Evolutionary conservation across 2,329 filamentous ascomycete species (phyloP), one percentile per base, ranked within the genome.

Genomic region (Colletotrichum tamarilloi): DNA sequence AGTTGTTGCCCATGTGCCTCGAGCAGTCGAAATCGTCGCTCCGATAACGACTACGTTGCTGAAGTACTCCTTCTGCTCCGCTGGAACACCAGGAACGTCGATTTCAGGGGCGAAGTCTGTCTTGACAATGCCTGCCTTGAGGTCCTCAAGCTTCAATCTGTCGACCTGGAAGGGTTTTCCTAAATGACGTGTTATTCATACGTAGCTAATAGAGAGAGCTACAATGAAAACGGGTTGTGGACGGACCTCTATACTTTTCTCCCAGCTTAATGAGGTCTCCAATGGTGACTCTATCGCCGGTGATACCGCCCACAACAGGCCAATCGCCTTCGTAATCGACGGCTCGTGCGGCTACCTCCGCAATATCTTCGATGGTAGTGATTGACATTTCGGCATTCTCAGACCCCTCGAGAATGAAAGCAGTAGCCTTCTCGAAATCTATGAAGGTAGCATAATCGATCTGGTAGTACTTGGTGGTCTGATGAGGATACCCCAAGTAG

Each of bases 401-500:
- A 14, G 65, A 55, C 35, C 79, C 81, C 26, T 82, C 78, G 3
- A 82, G 42, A 4, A 79, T 60, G 5, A 82, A 76, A 5, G 78
- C 79, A 19, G 79, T 79, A 16, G 80, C 77, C 11, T 81, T 80
- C 4, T 76, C 66, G n/a, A 85, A 82, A 74, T 85, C 81, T 5
- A 62, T 24, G 8, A 68, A 53, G 5, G 38, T 24, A 6, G 56
- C 26, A 22, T 14, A 26, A 4, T 64, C 57, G 5, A 78, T 77
- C 3, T 67, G 65, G n/a, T 88, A 76, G 16, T 84, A 77, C 22
- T 83, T 84, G 6, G 81, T 74, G 0, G 84, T 82, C 16, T 83
- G 77, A 68, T 85, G 76, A 0, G 87, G 86, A 66, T 81, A 80
- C 19, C 83, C 84, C 14, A 89, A 81, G 80, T 88, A 89, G 76